Percentiles rank a stretch among this genome's conserved stretches.
These are phyloP conservation scores for Sonneratia caseolaris DNA, from an alignment of 345 rosid species.

Conservation along the genomic window DNA sequence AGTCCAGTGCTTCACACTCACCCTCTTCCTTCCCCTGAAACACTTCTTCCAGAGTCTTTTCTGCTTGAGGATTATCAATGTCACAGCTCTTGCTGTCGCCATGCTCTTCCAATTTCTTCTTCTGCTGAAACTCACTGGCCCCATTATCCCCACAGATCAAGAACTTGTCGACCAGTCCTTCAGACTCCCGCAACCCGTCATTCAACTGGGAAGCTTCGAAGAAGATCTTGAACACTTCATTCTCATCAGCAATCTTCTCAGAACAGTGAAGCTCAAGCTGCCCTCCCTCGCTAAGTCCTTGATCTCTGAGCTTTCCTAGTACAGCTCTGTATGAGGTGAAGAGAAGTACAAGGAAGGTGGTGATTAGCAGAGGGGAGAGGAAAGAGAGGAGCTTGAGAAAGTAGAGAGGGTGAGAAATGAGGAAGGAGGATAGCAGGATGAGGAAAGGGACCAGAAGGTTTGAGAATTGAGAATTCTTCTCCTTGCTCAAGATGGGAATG, in stretches of 20 bases:
- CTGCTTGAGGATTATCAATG: not conserved
- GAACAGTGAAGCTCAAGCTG: not conserved
- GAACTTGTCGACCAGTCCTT: slow-evolving; percentile 18
- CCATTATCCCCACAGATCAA: slow-evolving; percentile 12
- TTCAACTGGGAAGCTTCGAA: slow-evolving; percentile 18
- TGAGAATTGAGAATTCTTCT: slow-evolving; percentile 5
- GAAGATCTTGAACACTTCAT: slow-evolving; percentile 63
- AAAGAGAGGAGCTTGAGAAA: slow-evolving; percentile 63
- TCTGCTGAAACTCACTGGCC: slow-evolving; percentile 10
- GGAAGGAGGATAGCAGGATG: slow-evolving; percentile 4
- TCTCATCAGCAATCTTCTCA: slow-evolving; percentile 21
- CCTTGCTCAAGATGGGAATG: slow-evolving; percentile 1
- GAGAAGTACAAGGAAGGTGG: slow-evolving; percentile 65
- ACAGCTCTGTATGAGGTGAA: slow-evolving; percentile 22
- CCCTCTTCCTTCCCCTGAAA: too few species aligned
- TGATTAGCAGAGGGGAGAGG: slow-evolving; percentile 74
- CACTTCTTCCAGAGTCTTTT: slow-evolving; percentile 1
- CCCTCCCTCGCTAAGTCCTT: slow-evolving; percentile 8
- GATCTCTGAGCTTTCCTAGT: not conserved
- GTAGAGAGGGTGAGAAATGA: slow-evolving; percentile 47
- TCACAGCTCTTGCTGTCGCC: not conserved
- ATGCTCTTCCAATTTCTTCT: slow-evolving; percentile 14
- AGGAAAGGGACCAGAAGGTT: not conserved
- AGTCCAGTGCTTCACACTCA: not conserved
- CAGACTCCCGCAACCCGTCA: slow-evolving; percentile 15